Conservation (phyloP, 345 rosid genomes). For the Alliaria petiolata region DNA sequence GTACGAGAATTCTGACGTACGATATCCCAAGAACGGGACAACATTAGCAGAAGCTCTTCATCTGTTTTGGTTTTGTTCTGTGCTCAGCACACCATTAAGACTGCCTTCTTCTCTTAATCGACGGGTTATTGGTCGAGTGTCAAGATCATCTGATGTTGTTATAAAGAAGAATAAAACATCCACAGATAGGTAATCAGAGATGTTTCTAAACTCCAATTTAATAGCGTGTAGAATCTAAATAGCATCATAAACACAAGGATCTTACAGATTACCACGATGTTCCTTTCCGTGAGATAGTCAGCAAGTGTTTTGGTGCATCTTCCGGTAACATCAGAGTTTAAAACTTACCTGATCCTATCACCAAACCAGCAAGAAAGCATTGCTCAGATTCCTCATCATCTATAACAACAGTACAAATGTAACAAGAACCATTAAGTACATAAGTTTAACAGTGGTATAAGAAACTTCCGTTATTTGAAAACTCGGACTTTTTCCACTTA, state of each 20-base stretch:
- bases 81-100: constrained; percentile 91
- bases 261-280: constrained; percentile 74
- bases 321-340: constrained; percentile 5
- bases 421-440: background rate
- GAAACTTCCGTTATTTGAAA: background rate
- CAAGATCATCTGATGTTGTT: constrained; percentile 69
- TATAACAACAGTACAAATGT: constrained; percentile 16
- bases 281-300: constrained; percentile 81
- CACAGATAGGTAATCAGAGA: background rate
- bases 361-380: constrained; percentile 90
- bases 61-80: constrained; percentile 71
- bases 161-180: background rate
- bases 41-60: constrained; percentile 73
- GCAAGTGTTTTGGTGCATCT: constrained; percentile 73
- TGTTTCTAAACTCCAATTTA: constrained; percentile 5
- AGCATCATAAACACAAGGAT: background rate
- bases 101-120: constrained; percentile 95
- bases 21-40: constrained; percentile 90
- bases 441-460: background rate
- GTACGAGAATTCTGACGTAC: constrained; percentile 45
- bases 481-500: constrained; percentile 24
- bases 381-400: constrained; percentile 91
- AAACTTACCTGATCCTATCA: constrained; percentile 60
- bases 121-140: constrained; percentile 92
- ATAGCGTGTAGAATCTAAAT: background rate